Evolutionary conservation across 176 grass and related monocot species (phyloP).

Genomic region (Neostapfia colusana): DNA sequence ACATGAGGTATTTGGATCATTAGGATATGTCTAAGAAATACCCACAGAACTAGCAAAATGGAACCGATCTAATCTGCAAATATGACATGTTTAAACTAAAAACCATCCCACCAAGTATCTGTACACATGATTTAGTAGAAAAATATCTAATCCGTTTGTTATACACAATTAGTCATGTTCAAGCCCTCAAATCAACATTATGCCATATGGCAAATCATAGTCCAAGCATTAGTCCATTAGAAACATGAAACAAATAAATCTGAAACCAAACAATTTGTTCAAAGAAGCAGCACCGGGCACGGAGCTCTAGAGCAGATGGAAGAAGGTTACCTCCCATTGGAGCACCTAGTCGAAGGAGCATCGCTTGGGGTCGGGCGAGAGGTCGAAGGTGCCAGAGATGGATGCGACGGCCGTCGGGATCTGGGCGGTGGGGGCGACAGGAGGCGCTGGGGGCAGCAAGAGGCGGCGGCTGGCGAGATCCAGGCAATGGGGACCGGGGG

Average conservation of each 20-base stretch:
- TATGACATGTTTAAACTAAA: too few species aligned
- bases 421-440: too few species aligned
- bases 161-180: background rate
- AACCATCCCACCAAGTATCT: too few species aligned
- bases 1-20: too few species aligned
- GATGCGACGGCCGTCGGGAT: slow-evolving; percentile 35
- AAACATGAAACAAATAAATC: background rate
- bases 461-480: too few species aligned
- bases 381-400: slow-evolving; percentile 52
- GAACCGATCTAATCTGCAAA: too few species aligned
- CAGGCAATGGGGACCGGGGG: too few species aligned
- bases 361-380: slow-evolving; percentile 43
- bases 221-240: background rate
- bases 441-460: too few species aligned
- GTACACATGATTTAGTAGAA: too few species aligned
- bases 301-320: slow-evolving; percentile 6
- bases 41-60: too few species aligned
- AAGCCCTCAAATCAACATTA: background rate
- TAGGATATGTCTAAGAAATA: too few species aligned
- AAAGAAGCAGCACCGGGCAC: background rate
- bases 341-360: slow-evolving; percentile 58
- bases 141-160: too few species aligned
- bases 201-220: background rate
- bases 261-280: background rate
- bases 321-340: slow-evolving; percentile 36